These are phyloP conservation scores for Fusarium pininemorale DNA, from an alignment of 2,329 filamentous ascomycete genomes.

Conservation along the genomic window DNA sequence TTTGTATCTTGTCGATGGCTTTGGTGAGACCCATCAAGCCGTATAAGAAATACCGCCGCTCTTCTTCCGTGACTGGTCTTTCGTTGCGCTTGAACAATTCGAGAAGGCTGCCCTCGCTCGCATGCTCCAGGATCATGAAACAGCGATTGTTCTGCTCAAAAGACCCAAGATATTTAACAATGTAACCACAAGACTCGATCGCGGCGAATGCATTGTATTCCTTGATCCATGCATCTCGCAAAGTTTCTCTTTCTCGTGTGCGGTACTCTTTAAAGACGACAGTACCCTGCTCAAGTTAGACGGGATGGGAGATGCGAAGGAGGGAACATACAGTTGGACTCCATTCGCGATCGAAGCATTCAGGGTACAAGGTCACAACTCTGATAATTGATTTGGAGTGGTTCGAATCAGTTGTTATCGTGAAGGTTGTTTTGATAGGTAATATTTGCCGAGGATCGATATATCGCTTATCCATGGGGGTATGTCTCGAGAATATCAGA, in stretches of 20 bases:
- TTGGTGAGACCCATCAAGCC: constrained; percentile 1
- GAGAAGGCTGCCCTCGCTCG: neutral
- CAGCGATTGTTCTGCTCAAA: constrained; percentile 16
- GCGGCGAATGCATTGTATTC: constrained; percentile 3
- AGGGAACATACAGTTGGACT: neutral
- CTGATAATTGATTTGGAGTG: neutral
- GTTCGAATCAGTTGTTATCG: neutral
- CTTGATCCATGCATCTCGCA: constrained; percentile 1
- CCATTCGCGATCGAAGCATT: constrained; percentile 1
- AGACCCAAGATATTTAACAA: constrained; percentile 18
- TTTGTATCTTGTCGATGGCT: constrained; percentile 9
- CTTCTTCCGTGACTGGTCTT: neutral
- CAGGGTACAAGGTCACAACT: neutral
- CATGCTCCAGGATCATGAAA: constrained; percentile 17
- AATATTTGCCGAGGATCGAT: constrained; percentile 11
- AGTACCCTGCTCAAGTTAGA: neutral
- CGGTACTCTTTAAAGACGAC: constrained; percentile 25
- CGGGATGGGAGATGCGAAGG: neutral
- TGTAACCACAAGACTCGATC: constrained; percentile 6
- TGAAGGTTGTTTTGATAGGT: neutral
- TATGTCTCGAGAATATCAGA: neutral
- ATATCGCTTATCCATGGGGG: neutral
- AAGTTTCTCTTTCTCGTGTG: neutral
- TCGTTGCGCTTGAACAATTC: neutral
- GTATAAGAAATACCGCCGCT: neutral